A percentile compares a stretch with the other conserved stretches of the same genome.
phyloP scores from a whole-genome alignment of 148 eudicot genomes.

The Chenopodium quinoa region DNA sequence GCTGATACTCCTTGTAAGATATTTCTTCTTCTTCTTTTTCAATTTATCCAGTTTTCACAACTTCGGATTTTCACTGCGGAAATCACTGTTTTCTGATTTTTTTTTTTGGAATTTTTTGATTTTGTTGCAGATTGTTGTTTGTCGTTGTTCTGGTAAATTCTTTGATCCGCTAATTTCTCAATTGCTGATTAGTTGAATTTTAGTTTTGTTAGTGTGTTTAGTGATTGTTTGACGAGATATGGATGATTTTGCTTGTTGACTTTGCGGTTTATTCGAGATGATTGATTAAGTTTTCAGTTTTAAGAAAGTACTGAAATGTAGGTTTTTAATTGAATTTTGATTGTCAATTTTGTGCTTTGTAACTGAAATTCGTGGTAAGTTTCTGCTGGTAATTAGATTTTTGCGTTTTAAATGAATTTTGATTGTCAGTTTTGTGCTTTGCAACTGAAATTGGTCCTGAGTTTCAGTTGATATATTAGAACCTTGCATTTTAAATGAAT shows the following conservation, averaged over 20 bases:
- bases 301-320: neutral
- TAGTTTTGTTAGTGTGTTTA: neutral
- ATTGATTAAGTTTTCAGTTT: neutral
- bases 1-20: conserved; percentile 72
- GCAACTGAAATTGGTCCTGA: too few relatives aligned
- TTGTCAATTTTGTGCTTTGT: neutral
- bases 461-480: too few relatives aligned
- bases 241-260: conserved; percentile 5
- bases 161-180: neutral
- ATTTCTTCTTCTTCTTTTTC: neutral
- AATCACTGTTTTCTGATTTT: conserved; percentile 6
- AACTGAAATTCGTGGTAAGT: neutral
- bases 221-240: neutral
- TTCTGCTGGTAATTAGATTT: neutral
- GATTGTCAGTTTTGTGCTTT: too few relatives aligned
- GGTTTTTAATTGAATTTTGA: neutral
- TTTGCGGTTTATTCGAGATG: neutral
- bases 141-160: conserved; percentile 63
- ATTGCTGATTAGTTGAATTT: neutral
- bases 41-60: neutral
- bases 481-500: too few relatives aligned
- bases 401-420: neutral
- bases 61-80: neutral
- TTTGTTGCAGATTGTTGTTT: conserved; percentile 68
- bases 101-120: neutral